Percentiles rank a stretch among this genome's conserved stretches.
These are phyloP conservation scores for Echinosophora koreensis DNA, from an alignment of 306 rosid species.

Conservation along the genomic window DNA sequence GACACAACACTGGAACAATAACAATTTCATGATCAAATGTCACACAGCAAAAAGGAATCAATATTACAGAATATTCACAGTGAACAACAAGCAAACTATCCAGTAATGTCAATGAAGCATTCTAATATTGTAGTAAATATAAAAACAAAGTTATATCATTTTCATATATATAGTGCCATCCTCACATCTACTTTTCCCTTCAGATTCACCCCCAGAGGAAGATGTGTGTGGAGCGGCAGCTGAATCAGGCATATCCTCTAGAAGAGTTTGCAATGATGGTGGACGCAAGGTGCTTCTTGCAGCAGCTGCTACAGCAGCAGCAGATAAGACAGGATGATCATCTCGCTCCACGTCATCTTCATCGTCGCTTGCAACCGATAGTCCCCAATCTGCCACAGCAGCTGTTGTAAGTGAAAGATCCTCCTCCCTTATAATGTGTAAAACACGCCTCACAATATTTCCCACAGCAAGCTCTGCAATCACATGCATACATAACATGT, in stretches of 20 bases:
- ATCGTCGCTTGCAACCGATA: slow-evolving; percentile 82
- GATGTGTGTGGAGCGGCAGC: slow-evolving; percentile 69
- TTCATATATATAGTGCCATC: slow-evolving; percentile 40
- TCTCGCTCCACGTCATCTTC: slow-evolving; percentile 79
- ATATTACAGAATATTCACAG: slow-evolving; percentile 19
- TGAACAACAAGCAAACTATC: slow-evolving; percentile 23
- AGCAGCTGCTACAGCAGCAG: slow-evolving; percentile 93
- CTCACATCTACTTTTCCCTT: slow-evolving; percentile 94
- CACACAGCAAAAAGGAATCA: slow-evolving; percentile 23
- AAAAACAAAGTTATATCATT: slow-evolving; percentile 27
- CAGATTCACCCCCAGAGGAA: slow-evolving; percentile 96
- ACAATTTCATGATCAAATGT: slow-evolving; percentile 40
- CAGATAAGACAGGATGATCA: slow-evolving; percentile 79
- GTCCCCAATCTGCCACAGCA: slow-evolving; percentile 81
- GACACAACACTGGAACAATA: slow-evolving; percentile 16
- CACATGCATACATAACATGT: slow-evolving; percentile 42
- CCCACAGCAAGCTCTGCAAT: slow-evolving; percentile 97
- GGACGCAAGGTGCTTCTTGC: slow-evolving; percentile 97
- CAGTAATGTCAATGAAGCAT: slow-evolving; percentile 11
- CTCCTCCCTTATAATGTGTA: slow-evolving; percentile 97
- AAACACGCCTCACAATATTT: slow-evolving; percentile 94
- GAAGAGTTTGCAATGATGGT: slow-evolving; percentile 96
- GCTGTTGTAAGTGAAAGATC: slow-evolving; percentile 86
- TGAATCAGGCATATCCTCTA: slow-evolving; percentile 76
- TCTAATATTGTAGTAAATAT: slow-evolving; percentile 6